Evolutionary conservation across 768 basidiomycete genomes (phyloP), one percentile per base, ranked within the genome.

Genomic region (Russula lepida): DNA sequence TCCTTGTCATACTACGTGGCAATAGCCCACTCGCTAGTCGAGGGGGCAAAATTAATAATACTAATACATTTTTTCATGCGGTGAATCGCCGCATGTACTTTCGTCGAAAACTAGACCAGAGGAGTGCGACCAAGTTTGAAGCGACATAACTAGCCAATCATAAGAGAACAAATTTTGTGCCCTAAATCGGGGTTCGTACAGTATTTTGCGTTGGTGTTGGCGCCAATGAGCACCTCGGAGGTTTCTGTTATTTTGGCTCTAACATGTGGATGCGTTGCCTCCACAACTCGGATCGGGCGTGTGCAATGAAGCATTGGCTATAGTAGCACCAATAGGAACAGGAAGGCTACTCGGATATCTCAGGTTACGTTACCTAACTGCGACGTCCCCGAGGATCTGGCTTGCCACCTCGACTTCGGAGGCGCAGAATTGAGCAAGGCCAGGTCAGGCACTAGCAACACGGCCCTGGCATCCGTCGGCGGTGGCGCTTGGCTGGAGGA

Each of bases 1-100:
- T 12, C 43, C 54, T 44, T 54, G 17, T 33, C 47, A n/a, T 58
- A 54, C 46, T 58, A 63, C 62, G 62, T 58, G 62, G 62, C 62
- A 54, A 8, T 23, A 54, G 35, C n/a, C 19, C 28, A 41, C 30
- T 28, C 28, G 56, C 51, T 37, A 44, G 50, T 52, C 39, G 55
- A 44, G 27, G 39, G 9, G 59, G 27, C 35, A 43, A 48, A 39
- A 48, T 33, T 58, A 58, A 54, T 54, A 47, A 54, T 48, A 54
- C 46, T 54, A 47, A 54, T 48, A 54, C 46, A 13, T 11, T 25
- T 58, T 46, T 25, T 23, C 60, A 56, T 44, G 25, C 12, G 52
- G n/a, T 23, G 33, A 44, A 19, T 54, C 23, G 19, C 51, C 25
- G 27, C 44, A 23, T 25, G 21, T 37, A 44, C 43, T 41, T 47